Evolutionary conservation across 805 yeast species (phyloP), one percentile per base, ranked within the genome.

Genomic region (Ogataea ganodermae): DNA sequence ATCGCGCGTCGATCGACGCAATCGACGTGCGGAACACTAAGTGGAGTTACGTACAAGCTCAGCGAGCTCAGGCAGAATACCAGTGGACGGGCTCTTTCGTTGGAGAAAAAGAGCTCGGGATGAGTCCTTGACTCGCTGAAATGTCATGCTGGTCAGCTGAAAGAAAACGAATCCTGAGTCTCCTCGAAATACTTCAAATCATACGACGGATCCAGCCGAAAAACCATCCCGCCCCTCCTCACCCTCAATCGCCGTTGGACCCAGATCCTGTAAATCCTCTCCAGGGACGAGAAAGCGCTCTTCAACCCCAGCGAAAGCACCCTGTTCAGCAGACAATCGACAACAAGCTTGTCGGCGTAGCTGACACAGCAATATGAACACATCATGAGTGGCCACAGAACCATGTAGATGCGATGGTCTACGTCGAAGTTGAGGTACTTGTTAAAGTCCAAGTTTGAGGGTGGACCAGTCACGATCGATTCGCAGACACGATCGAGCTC

Each of bases 361-460:
- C 52, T 52, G 1, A 54, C 24, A 38, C 62, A 58, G 44, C 65
- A 59, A 27, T 53, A 60, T 0, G 64, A 66, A 37, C 62, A 46
- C 22, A 61, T 56, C 13, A 61, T 37, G 12, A 61, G 31, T 24
- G 60, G 56, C 66, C 66, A 62, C 41, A 63, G 67, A 17, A 63
- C 52, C 69, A 63, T 65, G 44, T 60, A 57, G 18, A 65, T 48
- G 17, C 69, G 55, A 43, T 63, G 68, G 40, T 65, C 69, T 4
- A 63, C 51, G n/a, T 61, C 58, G 21, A 43, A 53, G 18, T 44
- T 50, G 24, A 65, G 24, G 38, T 53, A 63, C n/a, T 50, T 47
- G 13, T 38, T 27, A 32, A 47, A 50, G n/a, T 63, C 54, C 6
- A 60, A 10, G 6, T 28, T 16, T 7, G 38, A 10, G 14, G 28